Evolutionary conservation across 192 early-diverging fungal genomes (phyloP).

Genomic region (Lunasporangiospora selenospora): DNA sequence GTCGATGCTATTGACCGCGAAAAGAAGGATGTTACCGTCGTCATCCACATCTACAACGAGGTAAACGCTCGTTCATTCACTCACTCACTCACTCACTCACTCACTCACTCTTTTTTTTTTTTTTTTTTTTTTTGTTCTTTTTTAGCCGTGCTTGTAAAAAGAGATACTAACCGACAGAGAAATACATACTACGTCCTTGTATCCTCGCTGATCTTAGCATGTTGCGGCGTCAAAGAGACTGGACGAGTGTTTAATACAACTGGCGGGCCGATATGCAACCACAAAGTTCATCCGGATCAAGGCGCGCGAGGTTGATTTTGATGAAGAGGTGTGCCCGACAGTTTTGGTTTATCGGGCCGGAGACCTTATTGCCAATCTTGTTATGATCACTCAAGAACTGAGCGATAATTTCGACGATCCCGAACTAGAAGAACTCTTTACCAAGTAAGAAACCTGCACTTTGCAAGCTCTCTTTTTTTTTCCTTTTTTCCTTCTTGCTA

Average conservation of each 20-base stretch:
- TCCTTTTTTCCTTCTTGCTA: background rate
- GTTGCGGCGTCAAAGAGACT: too few species aligned
- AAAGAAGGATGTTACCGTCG: slow-evolving; percentile 51
- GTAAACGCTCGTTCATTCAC: slow-evolving; percentile 24
- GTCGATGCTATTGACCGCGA: slow-evolving; percentile 58
- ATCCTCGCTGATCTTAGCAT: too few species aligned
- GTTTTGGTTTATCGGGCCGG: slow-evolving; percentile 62
- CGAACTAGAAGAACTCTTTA: slow-evolving; percentile 57
- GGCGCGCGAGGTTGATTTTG: slow-evolving; percentile 61
- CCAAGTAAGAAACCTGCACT: too few species aligned
- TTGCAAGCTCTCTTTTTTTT: too few species aligned
- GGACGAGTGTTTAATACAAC: slow-evolving; percentile 50
- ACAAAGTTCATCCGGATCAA: slow-evolving; percentile 61
- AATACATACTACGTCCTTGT: too few species aligned
- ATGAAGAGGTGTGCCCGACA: slow-evolving; percentile 61
- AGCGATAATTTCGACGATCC: slow-evolving; percentile 45
- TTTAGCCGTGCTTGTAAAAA: slow-evolving; percentile 30
- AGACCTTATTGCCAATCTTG: slow-evolving; percentile 58
- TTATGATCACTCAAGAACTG: slow-evolving; percentile 57
- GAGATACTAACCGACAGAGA: too few species aligned
- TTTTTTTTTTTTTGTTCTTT: slow-evolving; percentile 3
- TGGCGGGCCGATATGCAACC: slow-evolving; percentile 56
- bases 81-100: background rate
- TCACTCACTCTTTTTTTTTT: slow-evolving; percentile 1
- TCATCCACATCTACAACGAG: slow-evolving; percentile 61